These are phyloP conservation scores for Pythium grandisporangium DNA, from an alignment of 352 stramenopile species.

Conservation along the genomic window DNA sequence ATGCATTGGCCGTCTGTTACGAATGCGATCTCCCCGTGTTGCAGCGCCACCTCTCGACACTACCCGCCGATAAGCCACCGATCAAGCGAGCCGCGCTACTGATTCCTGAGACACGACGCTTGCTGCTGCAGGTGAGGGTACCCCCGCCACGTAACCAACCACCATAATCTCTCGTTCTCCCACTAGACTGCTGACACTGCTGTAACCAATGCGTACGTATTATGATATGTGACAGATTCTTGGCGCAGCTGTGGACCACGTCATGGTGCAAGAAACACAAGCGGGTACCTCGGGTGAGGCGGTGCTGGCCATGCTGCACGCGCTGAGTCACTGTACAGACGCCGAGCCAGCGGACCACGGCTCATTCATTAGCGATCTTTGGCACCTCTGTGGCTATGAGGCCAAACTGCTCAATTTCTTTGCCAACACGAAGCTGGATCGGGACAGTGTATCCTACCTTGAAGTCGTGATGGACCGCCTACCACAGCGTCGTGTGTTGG, in stretches of 20 bases:
- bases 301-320: conserved; percentile 49
- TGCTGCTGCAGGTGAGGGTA: conserved; percentile 23
- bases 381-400: conserved; percentile 50
- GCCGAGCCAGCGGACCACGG: conserved; percentile 43
- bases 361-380: conserved; percentile 67
- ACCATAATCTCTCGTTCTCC: not conserved
- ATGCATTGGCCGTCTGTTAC: conserved; percentile 43
- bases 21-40: conserved; percentile 38
- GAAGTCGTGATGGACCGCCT: conserved; percentile 61
- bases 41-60: conserved; percentile 28
- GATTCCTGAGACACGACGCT: conserved; percentile 32
- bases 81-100: conserved; percentile 20
- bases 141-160: not conserved
- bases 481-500: conserved; percentile 27
- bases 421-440: conserved; percentile 34
- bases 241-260: conserved; percentile 16
- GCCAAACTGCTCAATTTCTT: conserved; percentile 45
- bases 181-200: conserved; percentile 3
- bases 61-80: conserved; percentile 31
- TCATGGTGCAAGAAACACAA: conserved; percentile 22
- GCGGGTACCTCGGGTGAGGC: conserved; percentile 18
- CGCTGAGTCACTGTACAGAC: conserved; percentile 42
- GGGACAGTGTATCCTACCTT: conserved; percentile 58
- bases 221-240: conserved; percentile 11
- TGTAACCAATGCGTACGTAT: conserved; percentile 1